Conservation (phyloP, 2,329 filamentous ascomycete genomes). For the Hymenoscyphus albidus region DNA sequence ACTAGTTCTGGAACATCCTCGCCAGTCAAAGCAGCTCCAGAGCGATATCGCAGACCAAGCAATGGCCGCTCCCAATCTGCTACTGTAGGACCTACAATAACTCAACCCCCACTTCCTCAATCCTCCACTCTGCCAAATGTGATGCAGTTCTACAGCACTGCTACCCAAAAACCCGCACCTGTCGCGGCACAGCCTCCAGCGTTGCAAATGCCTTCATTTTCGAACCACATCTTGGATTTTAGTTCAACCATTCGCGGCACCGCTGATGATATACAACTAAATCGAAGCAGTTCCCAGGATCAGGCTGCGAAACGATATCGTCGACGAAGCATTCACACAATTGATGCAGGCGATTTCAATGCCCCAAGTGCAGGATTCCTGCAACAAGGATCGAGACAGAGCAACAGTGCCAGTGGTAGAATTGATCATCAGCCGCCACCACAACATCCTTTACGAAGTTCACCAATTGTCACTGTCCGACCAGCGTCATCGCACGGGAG, state of each 20-base stretch:
- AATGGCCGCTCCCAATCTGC: constrained; percentile 46
- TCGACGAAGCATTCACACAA: constrained; percentile 75
- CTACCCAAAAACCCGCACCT: constrained; percentile 30
- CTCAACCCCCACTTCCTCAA: constrained; percentile 44
- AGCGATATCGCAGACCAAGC: constrained; percentile 73
- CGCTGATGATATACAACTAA: constrained; percentile 45
- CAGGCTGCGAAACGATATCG: constrained; percentile 67
- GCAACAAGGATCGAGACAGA: constrained; percentile 30
- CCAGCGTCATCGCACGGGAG: constrained; percentile 31
- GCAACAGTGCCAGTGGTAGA: constrained; percentile 31
- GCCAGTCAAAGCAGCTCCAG: constrained; percentile 65
- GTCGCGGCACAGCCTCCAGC: constrained; percentile 17
- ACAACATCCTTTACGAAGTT: constrained; percentile 34
- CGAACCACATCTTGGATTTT: constrained; percentile 15
- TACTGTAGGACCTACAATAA: constrained; percentile 28
- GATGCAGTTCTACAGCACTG: constrained; percentile 52
- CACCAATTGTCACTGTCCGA: constrained; percentile 27
- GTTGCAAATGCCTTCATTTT: constrained; percentile 31
- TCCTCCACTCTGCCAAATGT: constrained; percentile 52
- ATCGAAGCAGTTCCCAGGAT: constrained; percentile 55
- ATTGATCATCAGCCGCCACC: constrained; percentile 30
- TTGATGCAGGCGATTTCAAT: constrained; percentile 40
- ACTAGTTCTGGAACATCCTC: constrained; percentile 44
- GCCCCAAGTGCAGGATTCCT: constrained; percentile 19
- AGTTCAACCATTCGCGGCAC: constrained; percentile 13